These are phyloP conservation scores for Alternaria conjuncta DNA, from an alignment of 2,329 filamentous ascomycete species.

Conservation along the genomic window DNA sequence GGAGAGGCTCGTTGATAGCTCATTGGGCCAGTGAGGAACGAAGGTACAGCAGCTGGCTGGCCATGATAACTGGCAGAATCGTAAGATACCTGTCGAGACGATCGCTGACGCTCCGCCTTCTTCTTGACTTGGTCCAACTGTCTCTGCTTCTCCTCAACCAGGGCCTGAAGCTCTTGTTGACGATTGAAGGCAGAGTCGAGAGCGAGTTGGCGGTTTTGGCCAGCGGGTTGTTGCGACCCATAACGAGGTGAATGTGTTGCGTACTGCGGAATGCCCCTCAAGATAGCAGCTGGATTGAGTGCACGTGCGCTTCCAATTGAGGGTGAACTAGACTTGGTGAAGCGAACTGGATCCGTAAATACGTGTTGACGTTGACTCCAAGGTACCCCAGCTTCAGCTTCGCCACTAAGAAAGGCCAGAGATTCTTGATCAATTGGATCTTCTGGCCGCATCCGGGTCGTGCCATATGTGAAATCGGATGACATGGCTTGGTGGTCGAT, in stretches of 20 bases:
- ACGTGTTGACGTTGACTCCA: not conserved
- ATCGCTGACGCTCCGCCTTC: not conserved
- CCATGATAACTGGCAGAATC: not conserved
- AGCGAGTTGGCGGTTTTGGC: not conserved
- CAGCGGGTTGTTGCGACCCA: not conserved
- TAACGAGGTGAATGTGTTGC: not conserved
- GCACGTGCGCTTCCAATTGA: not conserved
- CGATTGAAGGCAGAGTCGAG: not conserved
- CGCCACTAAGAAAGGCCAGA: not conserved
- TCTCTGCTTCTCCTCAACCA: not conserved
- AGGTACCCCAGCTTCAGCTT: not conserved
- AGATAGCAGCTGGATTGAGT: not conserved
- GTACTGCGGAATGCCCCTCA: not conserved
- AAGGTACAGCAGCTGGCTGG: not conserved
- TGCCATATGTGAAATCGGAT: not conserved
- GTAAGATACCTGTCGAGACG: not conserved
- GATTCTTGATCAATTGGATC: not conserved
- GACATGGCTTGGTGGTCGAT: not conserved
- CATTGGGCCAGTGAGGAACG: not conserved
- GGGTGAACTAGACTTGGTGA: not conserved
- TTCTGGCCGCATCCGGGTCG: not conserved
- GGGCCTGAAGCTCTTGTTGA: not conserved
- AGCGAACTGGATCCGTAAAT: not conserved
- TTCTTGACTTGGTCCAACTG: not conserved
- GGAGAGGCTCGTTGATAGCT: not conserved